Base-by-base conservation (phyloP, 192 early-diverging fungal species). In the Phycomyces blakesleeanus region DNA sequence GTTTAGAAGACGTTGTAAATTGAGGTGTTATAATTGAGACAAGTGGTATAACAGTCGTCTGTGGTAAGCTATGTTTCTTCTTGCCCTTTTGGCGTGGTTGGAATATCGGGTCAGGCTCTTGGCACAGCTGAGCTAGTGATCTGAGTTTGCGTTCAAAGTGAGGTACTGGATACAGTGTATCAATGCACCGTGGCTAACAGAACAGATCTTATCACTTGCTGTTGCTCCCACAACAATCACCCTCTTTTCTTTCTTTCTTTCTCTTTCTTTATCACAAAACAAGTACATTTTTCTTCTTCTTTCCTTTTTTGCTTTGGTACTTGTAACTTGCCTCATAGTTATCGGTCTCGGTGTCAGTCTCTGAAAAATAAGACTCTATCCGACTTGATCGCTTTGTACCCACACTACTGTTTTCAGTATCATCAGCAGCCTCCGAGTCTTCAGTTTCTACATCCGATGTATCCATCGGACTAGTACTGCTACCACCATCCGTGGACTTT, bases 81-180 rank as follows among this genome's bases (percentile, higher is more conserved):
- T 21, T 50, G 16, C 22, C 52, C 52, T 54, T 5, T 54, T 54
- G 18, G 16, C 22, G 20, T 54, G 5, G n/a, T 34, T 34, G 29
- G 26, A 5, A 9, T 27, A 22, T n/a, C 22, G 34, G 47, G 14
- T 63, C 55, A 3, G 63, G 62, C 54, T 66, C 59, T 29, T 66
- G 63, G 25, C 73, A 75, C 6, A 75, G 21, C 24, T 75, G 67
- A 10, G 63, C 54, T 40, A 75, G 21, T 14, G 73, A 62, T 2
- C 73, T 63, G 18, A 75, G 40, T 26, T 63, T 64, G 1, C 67
- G 53, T 53, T 75, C 73, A 29, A 69, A 62, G 38, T 61, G 67
- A 21, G 64, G 44, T 0, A 70, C 55, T 7, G 73, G 73, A 40
- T 69, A 70, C 1, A 75, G 41, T 0, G 63, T 63, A 34, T 69